Evolutionary conservation across 768 basidiomycete genomes (phyloP), one percentile per base, ranked within the genome.

Genomic region (Austroboletus festivus): DNA sequence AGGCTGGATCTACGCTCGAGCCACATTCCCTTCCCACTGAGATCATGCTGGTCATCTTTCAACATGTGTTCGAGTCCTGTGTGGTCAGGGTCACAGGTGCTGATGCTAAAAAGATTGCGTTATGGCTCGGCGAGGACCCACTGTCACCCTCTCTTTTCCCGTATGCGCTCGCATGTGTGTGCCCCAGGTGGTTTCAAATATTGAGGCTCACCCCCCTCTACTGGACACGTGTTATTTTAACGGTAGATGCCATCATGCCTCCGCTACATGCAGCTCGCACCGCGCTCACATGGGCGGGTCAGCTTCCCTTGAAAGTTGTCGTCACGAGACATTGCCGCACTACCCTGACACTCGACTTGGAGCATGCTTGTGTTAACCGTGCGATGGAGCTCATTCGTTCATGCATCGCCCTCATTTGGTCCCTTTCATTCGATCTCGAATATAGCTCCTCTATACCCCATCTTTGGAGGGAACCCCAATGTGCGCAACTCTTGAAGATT

Each of bases 11-110:
- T n/a, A 39, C 31, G 3, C 51, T 38, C 7, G n/a, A n/a, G n/a
- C n/a, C n/a, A n/a, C n/a, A n/a, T n/a, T 28, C 44, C n/a, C 52
- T 54, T 15, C 53, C 53, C 6, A 44, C 53, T 18, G 53, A 54
- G 40, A 44, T 48, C 12, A 1, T 54, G n/a, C 26, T 18, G 22
- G 37, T 54, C 22, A 54, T 54, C 42, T 54, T 54, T 15, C 46
- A 22, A 9, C 30, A 37, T 28, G 13, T 53, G 15, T 54, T 54
- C 3, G 52, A 48, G 16, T 47, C 51, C 1, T 53, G 42, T 8
- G 6, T 44, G 20, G 20, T n/a, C 24, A 11, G 15, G 4, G 20
- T 5, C 8, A 37, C 26, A n/a, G 6, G 11, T 10, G 12, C 3
- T 1, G 8, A 13, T 3, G 23, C 12, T 15, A 19, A 35, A 5